phyloP scores from a whole-genome alignment of 352 stramenopile genomes.

The Phytophthora nicotianae region DNA sequence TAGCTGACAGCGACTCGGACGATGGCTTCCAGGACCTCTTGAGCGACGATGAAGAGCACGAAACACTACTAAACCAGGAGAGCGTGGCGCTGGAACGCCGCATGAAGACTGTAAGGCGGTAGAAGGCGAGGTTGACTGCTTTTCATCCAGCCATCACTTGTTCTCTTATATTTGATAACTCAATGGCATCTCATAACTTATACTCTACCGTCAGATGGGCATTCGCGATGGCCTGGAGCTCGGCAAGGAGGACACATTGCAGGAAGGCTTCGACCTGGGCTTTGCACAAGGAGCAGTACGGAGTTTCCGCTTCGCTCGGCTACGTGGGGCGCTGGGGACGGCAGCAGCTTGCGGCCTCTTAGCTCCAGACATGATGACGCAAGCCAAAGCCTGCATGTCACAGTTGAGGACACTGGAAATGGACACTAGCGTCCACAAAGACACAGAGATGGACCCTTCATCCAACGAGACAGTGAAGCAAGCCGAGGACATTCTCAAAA shows the following conservation, averaged over 20 bases:
- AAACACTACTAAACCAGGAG: conserved; percentile 53
- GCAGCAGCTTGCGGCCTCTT: conserved; percentile 34
- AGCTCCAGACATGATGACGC: conserved; percentile 1
- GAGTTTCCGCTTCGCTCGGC: conserved; percentile 47
- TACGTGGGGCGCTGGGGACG: conserved; percentile 57
- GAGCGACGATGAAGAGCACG: conserved; percentile 57
- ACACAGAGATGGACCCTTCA: conserved; percentile 3
- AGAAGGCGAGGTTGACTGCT: too few species aligned
- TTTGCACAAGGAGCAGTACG: conserved; percentile 43
- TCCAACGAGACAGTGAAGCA: conserved; percentile 9
- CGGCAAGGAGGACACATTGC: conserved; percentile 73
- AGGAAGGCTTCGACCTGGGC: conserved; percentile 71
- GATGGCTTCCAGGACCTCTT: conserved; percentile 73
- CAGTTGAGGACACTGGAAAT: conserved; percentile 31
- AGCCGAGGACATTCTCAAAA: conserved; percentile 23
- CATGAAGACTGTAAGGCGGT: conserved; percentile 59
- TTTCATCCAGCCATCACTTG: not conserved
- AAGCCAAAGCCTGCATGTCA: conserved; percentile 16
- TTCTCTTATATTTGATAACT: not conserved
- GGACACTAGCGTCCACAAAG: conserved; percentile 19
- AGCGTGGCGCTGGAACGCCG: conserved; percentile 57
- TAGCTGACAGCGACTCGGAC: conserved; percentile 32
- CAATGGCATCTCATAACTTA: conserved; percentile 17
- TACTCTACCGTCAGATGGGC: conserved; percentile 43
- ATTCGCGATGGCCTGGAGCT: conserved; percentile 73